Evolutionary conservation across 306 rosid genomes (phyloP).

Genomic region (Vigna nakashimae): DNA sequence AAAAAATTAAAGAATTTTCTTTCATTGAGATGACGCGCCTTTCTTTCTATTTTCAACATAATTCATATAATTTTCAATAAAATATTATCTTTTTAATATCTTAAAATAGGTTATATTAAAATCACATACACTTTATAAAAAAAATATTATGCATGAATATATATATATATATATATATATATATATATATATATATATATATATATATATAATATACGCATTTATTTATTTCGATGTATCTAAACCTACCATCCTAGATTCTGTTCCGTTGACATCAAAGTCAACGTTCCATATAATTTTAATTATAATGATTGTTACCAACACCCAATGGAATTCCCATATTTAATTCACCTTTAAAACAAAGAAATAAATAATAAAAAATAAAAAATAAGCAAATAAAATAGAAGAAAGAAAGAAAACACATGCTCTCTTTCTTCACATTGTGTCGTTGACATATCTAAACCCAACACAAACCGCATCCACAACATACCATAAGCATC

Average conservation of each 20-base stretch:
- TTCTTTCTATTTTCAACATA: too few species aligned
- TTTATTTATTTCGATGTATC: not conserved
- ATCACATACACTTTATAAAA: not conserved
- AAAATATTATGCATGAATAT: too few species aligned
- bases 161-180: too few species aligned
- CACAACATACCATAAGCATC: not conserved
- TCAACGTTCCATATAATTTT: not conserved
- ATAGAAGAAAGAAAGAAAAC: not conserved
- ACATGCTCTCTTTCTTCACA: not conserved
- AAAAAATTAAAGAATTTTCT: too few species aligned
- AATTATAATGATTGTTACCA: not conserved
- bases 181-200: too few species aligned
- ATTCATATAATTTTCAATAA: too few species aligned
- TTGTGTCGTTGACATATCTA: not conserved
- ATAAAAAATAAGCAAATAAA: not conserved
- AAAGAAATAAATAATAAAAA: not conserved
- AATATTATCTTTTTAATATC: too few species aligned
- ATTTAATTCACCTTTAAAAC: not conserved
- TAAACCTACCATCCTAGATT: slow-evolving; percentile 29
- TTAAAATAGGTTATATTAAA: not conserved
- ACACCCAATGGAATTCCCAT: not conserved
- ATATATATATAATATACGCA: too few species aligned
- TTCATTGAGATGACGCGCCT: too few species aligned
- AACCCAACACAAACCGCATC: not conserved
- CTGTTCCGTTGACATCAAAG: slow-evolving; percentile 8